These are phyloP conservation scores for Eremothecium cymbalariae DNA, from an alignment of 1,139 yeast genomes.

Conservation along the genomic window DNA sequence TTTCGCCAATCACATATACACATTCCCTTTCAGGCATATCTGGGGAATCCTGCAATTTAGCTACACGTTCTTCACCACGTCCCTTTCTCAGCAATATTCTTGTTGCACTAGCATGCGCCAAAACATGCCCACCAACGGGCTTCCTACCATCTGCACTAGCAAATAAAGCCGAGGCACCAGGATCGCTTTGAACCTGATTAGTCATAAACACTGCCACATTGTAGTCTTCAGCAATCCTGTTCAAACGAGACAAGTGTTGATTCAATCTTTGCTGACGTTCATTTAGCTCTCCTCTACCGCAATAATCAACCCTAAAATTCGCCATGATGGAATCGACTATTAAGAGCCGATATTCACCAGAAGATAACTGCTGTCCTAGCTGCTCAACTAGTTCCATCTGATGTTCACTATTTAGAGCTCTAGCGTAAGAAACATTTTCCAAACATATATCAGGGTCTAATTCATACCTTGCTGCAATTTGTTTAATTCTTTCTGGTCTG, in stretches of 20 bases:
- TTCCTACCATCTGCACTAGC: conserved; percentile 60
- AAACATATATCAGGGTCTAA: conserved; percentile 47
- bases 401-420: conserved; percentile 54
- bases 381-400: conserved; percentile 51
- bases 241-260: conserved; percentile 47
- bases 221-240: conserved; percentile 50
- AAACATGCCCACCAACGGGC: conserved; percentile 58
- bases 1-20: conserved; percentile 45
- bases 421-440: conserved; percentile 48
- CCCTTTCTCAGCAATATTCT: conserved; percentile 51
- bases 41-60: conserved; percentile 54
- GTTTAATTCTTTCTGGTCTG: conserved; percentile 47
- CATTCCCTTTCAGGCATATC: conserved; percentile 56
- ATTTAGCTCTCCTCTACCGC: conserved; percentile 53
- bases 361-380: conserved; percentile 42
- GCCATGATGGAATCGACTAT: conserved; percentile 57
- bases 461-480: conserved; percentile 47
- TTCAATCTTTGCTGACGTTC: conserved; percentile 55
- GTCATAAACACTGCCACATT: conserved; percentile 53
- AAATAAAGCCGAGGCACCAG: conserved; percentile 57
- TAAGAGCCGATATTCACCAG: conserved; percentile 41
- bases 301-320: conserved; percentile 50
- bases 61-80: conserved; percentile 58
- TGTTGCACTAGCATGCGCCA: conserved; percentile 60
- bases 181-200: conserved; percentile 60